phyloP scores from a whole-genome alignment of 805 yeast genomes.

The Wickerhamomyces bovis region DNA sequence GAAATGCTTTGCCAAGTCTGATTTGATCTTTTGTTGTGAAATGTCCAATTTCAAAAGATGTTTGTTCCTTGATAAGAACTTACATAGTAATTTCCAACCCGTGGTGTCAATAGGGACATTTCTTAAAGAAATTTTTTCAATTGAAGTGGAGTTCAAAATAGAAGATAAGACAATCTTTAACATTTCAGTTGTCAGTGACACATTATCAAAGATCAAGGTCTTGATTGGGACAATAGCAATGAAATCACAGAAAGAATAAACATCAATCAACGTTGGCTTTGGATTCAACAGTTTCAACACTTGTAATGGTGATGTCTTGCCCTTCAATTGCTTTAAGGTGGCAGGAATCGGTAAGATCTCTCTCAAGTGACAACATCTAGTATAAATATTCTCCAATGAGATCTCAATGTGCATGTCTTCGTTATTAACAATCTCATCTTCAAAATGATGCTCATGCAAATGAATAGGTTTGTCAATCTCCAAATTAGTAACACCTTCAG shows the following conservation, averaged over 20 bases:
- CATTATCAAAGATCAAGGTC: constrained; percentile 74
- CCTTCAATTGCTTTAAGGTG: constrained; percentile 72
- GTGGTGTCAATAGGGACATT: constrained; percentile 66
- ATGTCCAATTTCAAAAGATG: constrained; percentile 57
- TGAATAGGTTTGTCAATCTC: constrained; percentile 73
- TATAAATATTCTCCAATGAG: constrained; percentile 64
- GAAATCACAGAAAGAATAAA: constrained; percentile 84
- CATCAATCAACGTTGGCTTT: constrained; percentile 83
- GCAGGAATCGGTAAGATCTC: constrained; percentile 93
- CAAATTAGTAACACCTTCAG: constrained; percentile 23
- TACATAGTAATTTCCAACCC: constrained; percentile 78
- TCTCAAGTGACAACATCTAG: constrained; percentile 88
- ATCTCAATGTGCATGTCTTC: constrained; percentile 20
- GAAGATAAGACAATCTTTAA: constrained; percentile 67
- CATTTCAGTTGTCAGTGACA: constrained; percentile 68
- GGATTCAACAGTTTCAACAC: constrained; percentile 73
- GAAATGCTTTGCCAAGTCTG: constrained; percentile 27
- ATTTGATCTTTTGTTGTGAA: constrained; percentile 50
- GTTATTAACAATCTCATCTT: constrained; percentile 22
- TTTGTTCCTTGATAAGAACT: constrained; percentile 61
- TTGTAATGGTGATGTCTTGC: constrained; percentile 70
- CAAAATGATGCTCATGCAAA: constrained; percentile 51
- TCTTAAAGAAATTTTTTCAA: constrained; percentile 70
- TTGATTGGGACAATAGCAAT: constrained; percentile 78
- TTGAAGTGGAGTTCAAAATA: constrained; percentile 53